Base-by-base conservation (phyloP, 2,329 filamentous ascomycete species). In the Aspergillus ruber region DNA sequence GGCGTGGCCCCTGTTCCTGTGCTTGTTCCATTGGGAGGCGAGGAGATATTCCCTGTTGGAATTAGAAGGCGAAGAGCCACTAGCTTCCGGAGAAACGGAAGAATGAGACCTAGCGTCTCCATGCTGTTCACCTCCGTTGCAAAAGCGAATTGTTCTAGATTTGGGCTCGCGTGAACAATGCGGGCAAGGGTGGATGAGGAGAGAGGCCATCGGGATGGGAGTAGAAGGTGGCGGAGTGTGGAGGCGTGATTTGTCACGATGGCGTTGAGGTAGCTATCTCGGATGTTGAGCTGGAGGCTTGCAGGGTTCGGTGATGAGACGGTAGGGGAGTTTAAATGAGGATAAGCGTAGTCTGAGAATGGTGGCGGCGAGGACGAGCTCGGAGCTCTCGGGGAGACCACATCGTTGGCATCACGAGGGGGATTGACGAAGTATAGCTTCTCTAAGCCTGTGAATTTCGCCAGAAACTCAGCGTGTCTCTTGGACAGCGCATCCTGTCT, bases 111-210 rank as follows among this genome's bases (percentile, higher is more conserved):
- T 17, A 72, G 45, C 10, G 66, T 62, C 9, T 74, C 65, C 56
- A 73, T 60, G 53, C 65, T 66, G 32, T 61, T 60, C 13, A 67
- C 53, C 9, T 74, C 66, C 13, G 77, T 67, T 6, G 77, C 73
- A 18, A 82, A 64, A 21, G 73, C 79, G 1, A 84, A 65, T 55
- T 84, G 80, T 50, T 82, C 79, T 12, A 84, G 65, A 45, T 81
- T 73, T 0, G 80, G 79, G 49, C 79, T 81, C 8, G 65, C 65
- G 43, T 75, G 73, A 27, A 80, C 75, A 6, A 83, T 63, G 6
- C 73, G 72, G 27, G 70, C 71, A 7, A 83, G 64, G 4, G 76
- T 67, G 1, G 68, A 60, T 2, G 71, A 66, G 13, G 73, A 71
- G 2, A 83, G 68, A 15, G 71, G 64, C 79, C 80, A 83, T 39